Conservation (phyloP, 2,329 filamentous ascomycete genomes). For the Didymella arachidicola region DNA sequence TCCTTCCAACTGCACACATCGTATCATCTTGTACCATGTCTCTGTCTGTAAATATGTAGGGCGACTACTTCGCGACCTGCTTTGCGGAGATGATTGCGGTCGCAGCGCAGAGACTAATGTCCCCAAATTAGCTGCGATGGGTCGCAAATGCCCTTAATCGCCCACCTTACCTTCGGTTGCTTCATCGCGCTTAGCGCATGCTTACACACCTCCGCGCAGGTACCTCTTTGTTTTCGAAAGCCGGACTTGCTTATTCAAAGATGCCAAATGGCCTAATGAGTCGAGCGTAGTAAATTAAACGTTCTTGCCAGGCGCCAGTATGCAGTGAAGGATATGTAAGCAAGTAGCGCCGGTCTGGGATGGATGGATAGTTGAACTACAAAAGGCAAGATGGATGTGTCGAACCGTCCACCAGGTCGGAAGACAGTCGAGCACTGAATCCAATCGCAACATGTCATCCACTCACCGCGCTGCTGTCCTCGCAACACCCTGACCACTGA, state of each 20-base stretch:
- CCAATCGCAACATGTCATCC: not conserved
- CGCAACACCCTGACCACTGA: not conserved
- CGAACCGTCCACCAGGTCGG: too few relatives aligned
- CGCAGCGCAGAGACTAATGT: constrained; percentile 11
- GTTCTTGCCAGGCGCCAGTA: too few relatives aligned
- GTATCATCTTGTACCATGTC: not conserved
- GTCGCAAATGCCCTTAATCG: constrained; percentile 31
- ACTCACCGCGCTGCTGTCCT: not conserved
- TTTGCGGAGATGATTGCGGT: constrained; percentile 18
- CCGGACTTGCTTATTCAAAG: not conserved
- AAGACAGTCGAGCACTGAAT: too few relatives aligned
- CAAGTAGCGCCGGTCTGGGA: not conserved
- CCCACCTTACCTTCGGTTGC: constrained; percentile 20
- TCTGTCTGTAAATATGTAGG: not conserved
- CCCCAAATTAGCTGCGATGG: constrained; percentile 33
- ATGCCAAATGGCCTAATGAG: not conserved
- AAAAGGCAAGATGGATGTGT: not conserved
- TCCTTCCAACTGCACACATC: not conserved
- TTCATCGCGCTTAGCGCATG: constrained; percentile 35
- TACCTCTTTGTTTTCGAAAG: not conserved
- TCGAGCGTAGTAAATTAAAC: not conserved
- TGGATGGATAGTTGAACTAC: not conserved
- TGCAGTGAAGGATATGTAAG: not conserved
- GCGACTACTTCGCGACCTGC: not conserved
- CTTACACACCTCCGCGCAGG: constrained; percentile 34